Evolutionary conservation across 2,329 filamentous ascomycete genomes (phyloP), one percentile per base, ranked within the genome.

Genomic region (Zelopaecilomyces penicillatus): DNA sequence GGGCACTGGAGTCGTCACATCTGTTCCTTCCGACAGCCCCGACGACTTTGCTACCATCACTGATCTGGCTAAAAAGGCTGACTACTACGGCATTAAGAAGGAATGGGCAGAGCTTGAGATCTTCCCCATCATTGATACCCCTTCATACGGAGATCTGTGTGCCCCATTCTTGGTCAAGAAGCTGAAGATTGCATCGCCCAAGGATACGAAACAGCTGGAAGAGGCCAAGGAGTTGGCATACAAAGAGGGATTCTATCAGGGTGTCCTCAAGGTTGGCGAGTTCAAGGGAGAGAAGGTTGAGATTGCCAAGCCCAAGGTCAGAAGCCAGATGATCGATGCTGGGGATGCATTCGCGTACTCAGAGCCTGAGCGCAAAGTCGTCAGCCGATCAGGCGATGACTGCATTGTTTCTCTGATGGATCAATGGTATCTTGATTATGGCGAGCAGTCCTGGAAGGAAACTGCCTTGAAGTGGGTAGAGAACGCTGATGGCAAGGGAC

Each of bases 381-480:
- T 94, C 49, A 91, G 85, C 60, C 78, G 93, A 65, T 94, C 87
- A 55, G 87, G 84, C 29, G 91, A 97, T 59, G 87, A 94, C 54
- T 97, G 93, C 62, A 89, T 95, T 47, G 91, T 93, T 48, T 86
- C 89, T 30, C 82, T 91, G 53, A 82, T 97, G 60, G 91, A 96
- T 57, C 93, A 98, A 67, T 98, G 93, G 90, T 98, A 95, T 69
- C 73, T 98, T 57, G 91, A 96, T 68, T 98, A 98, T 59, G 93
- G 93, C 50, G 86, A 90, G 67, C 87, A 87, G 37, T 76, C 83
- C 41, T 97, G 93, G 93, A 86, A 86, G 60, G 69, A 85, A 50
- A 73, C 77, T 37, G 87, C 85, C 10, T 71, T 90, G 43, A 75
- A 83, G 53, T 83, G 85, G 61, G 80, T 95, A 39, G 76, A 78